These are phyloP conservation scores for carrot (Daucus carota) DNA, from an alignment of 129 eudicot genomes.

Conservation along the genomic window DH1_v3.0 NC_030381.2:48126001-48126500, in stretches of 20 bases:
- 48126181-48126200: too few species aligned
- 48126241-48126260: not conserved
- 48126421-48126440: slow-evolving; percentile 87
- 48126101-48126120: too few species aligned
- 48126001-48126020: too few species aligned
- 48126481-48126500: slow-evolving; percentile 94
- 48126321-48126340: not conserved
- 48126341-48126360: not conserved
- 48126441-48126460: slow-evolving; percentile 77
- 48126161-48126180: too few species aligned
- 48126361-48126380: not conserved
- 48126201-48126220: too few species aligned
- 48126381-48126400: slow-evolving; percentile 73
- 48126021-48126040: too few species aligned
- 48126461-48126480: slow-evolving; percentile 81
- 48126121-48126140: too few species aligned
- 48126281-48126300: not conserved
- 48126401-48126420: slow-evolving; percentile 70
- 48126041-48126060: too few species aligned
- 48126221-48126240: not conserved
- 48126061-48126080: too few species aligned
- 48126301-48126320: not conserved
- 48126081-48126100: too few species aligned
- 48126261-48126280: not conserved
- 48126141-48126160: too few species aligned